Evolutionary conservation across 163 green algal genomes (phyloP).

Genomic region (Scenedesmus sp.): DNA sequence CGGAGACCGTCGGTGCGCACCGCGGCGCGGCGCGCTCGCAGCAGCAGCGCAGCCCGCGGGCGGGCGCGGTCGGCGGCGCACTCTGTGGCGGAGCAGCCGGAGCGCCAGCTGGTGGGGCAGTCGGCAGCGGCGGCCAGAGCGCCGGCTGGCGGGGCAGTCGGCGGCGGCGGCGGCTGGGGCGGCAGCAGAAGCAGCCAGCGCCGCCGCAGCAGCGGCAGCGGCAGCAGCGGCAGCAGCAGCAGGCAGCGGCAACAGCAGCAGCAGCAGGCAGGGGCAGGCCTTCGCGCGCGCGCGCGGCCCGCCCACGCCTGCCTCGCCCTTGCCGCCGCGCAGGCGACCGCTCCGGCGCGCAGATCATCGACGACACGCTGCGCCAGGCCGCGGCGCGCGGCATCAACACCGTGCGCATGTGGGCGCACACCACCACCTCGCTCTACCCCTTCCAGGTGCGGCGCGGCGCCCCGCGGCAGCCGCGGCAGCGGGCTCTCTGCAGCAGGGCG

Average conservation of each 20-base stretch:
- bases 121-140: neutral
- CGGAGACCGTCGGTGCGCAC: conserved; percentile 43
- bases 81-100: neutral
- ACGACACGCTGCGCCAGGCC: conserved; percentile 37
- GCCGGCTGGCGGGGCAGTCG: too few species aligned
- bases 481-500: too few species aligned
- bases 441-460: conserved; percentile 35
- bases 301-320: too few species aligned
- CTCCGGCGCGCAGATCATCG: conserved; percentile 46
- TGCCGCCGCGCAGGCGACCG: conserved; percentile 25
- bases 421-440: conserved; percentile 42
- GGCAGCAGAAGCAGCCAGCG: too few species aligned
- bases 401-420: conserved; percentile 50
- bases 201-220: too few species aligned
- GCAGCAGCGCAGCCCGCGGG: neutral
- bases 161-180: too few species aligned
- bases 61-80: neutral
- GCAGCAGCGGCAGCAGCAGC: neutral
- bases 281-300: too few species aligned
- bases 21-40: neutral
- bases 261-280: too few species aligned
- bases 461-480: neutral
- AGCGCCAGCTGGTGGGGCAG: neutral
- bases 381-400: conserved; percentile 45
- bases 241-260: neutral